These are phyloP conservation scores for Periconia digitata DNA, from an alignment of 2,329 filamentous ascomycete genomes.

Conservation along the genomic window DNA sequence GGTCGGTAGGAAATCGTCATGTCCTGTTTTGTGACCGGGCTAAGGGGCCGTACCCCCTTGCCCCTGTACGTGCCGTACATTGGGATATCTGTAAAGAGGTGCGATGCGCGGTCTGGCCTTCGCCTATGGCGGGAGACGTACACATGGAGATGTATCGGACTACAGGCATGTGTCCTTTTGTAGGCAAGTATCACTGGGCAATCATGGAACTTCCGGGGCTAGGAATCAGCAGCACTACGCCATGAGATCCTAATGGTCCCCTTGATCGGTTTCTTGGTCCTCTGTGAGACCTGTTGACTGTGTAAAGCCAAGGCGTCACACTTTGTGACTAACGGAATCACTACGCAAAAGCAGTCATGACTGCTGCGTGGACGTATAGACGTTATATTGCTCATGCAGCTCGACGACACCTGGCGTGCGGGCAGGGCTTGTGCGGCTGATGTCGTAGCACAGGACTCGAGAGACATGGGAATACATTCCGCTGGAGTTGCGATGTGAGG, in stretches of 20 bases:
- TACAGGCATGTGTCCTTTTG: not conserved
- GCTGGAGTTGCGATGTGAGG: conserved; percentile 29
- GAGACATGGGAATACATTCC: conserved; percentile 15
- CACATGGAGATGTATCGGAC: not conserved
- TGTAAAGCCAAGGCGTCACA: not conserved
- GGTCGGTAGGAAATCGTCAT: not conserved
- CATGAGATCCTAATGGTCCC: conserved; percentile 5
- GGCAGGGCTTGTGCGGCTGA: conserved; percentile 24
- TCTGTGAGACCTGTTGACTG: not conserved
- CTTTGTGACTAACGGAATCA: not conserved
- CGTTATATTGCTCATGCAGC: conserved; percentile 26
- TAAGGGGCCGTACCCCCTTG: not conserved
- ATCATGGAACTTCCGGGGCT: not conserved
- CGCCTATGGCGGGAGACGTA: conserved; percentile 33
- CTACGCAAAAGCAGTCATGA: not conserved
- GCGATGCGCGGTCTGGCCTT: conserved; percentile 16
- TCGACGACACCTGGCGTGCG: conserved; percentile 29
- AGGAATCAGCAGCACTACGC: conserved; percentile 14
- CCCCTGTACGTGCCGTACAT: conserved; percentile 5
- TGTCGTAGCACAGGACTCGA: conserved; percentile 19
- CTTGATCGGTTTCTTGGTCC: not conserved
- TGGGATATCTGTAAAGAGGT: not conserved
- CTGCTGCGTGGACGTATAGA: conserved; percentile 8
- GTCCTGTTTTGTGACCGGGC: not conserved
- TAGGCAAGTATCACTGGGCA: not conserved